Evolutionary conservation across 2,329 filamentous ascomycete genomes (phyloP).

Genomic region (Periconia sp.): DNA sequence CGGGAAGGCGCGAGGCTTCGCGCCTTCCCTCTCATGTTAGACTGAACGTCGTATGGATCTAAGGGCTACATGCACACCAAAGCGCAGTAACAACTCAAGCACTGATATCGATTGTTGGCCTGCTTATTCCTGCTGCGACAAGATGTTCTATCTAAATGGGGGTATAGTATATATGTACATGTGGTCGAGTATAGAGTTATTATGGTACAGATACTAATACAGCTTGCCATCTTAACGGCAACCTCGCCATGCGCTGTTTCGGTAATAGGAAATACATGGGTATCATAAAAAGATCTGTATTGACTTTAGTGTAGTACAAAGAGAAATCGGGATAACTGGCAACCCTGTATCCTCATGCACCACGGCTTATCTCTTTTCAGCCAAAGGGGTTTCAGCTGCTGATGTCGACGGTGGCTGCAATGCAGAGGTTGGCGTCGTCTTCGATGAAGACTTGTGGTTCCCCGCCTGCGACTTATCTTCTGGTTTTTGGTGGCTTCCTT

Average conservation of each 20-base stretch:
- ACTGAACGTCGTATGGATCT: too few species aligned
- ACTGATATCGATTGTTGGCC: too few species aligned
- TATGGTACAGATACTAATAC: neutral
- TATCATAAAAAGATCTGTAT: conserved; percentile 1
- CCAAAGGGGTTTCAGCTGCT: neutral
- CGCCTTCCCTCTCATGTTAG: too few species aligned
- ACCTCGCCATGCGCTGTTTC: neutral
- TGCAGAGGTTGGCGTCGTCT: neutral
- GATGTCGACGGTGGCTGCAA: conserved; percentile 1
- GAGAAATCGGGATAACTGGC: neutral
- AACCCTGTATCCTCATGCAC: neutral
- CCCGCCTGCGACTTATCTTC: conserved; percentile 15
- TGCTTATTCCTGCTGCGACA: too few species aligned
- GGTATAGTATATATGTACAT: neutral
- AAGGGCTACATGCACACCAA: too few species aligned
- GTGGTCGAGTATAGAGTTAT: neutral
- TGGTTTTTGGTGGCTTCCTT: conserved; percentile 19
- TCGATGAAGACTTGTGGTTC: conserved; percentile 1
- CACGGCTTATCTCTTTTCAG: neutral
- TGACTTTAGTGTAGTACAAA: neutral
- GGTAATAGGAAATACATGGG: neutral
- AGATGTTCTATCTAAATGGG: neutral
- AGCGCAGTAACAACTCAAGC: too few species aligned
- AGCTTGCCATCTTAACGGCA: neutral
- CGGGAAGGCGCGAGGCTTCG: too few species aligned